phyloP scores from a whole-genome alignment of 441 rosid species.

The Eutrema salsugineum region DNA sequence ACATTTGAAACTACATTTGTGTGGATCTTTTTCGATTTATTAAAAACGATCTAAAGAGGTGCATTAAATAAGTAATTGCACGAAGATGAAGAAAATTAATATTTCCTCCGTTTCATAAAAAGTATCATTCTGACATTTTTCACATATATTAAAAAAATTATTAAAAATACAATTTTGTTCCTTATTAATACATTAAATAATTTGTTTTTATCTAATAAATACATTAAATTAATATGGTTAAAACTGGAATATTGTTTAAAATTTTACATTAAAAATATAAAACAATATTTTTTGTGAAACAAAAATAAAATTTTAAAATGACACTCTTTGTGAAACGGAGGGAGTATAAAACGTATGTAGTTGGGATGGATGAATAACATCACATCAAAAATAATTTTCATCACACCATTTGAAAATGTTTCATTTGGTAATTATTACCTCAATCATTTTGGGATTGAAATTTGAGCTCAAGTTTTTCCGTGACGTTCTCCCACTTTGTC shows the following conservation, averaged over 20 bases:
- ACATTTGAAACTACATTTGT: not conserved
- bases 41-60: not conserved
- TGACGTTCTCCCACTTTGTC: conserved; percentile 22
- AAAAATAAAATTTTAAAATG: no score
- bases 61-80: not conserved
- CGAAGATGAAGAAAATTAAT: not conserved
- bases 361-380: conserved; percentile 34
- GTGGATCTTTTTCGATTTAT: not conserved
- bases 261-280: no score
- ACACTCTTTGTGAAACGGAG: no score
- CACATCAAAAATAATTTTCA: conserved; percentile 21
- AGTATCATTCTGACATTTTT: no score
- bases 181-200: no score
- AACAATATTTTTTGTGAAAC: no score
- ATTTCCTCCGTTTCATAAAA: no score
- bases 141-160: no score
- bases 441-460: conserved; percentile 46
- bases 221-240: no score
- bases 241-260: no score
- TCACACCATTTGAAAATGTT: conserved; percentile 15
- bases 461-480: conserved; percentile 4
- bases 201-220: no score
- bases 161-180: no score
- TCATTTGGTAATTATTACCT: conserved; percentile 34
- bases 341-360: conserved; percentile 7